Percentiles rank a stretch among this genome's conserved stretches.
Evolutionary conservation across 1,284 basidiomycete genomes (phyloP).

Genomic region (Coniophora puteana): DNA sequence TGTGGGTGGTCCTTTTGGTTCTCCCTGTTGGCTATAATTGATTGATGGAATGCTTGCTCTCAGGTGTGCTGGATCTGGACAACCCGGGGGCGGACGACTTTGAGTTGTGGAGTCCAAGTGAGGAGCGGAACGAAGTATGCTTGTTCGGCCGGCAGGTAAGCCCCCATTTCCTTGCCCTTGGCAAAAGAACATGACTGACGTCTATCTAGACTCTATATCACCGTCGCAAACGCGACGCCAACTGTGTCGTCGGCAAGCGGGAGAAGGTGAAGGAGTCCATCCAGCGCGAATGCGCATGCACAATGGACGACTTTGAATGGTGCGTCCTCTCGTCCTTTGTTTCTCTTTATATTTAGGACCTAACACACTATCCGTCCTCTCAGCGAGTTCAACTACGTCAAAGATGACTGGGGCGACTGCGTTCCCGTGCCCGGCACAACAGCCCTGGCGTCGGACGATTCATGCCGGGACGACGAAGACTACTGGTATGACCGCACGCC

Average conservation of each 20-base stretch:
- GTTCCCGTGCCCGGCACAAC: conserved; percentile 68
- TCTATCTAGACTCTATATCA: conserved; percentile 74
- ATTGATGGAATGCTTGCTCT: conserved; percentile 6
- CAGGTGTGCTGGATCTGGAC: conserved; percentile 67
- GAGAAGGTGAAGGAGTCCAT: conserved; percentile 50
- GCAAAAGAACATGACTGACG: too few relatives aligned
- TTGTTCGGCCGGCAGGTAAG: conserved; percentile 78
- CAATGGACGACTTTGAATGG: conserved; percentile 86
- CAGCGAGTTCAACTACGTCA: conserved; percentile 88
- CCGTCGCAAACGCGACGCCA: conserved; percentile 74
- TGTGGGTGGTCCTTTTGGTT: conserved; percentile 55
- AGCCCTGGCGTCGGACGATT: conserved; percentile 55
- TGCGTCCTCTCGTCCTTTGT: conserved; percentile 31
- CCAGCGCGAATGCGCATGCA: conserved; percentile 73
- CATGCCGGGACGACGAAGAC: conserved; percentile 61
- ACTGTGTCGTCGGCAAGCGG: conserved; percentile 80
- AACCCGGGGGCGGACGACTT: conserved; percentile 86
- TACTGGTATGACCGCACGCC: conserved; percentile 91
- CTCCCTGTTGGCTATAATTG: background rate
- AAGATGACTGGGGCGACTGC: conserved; percentile 67
- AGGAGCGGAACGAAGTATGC: conserved; percentile 78
- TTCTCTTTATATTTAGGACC: too few relatives aligned
- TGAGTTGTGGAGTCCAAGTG: conserved; percentile 91
- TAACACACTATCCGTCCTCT: conserved; percentile 1
- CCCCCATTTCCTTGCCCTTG: background rate